Base-by-base conservation (phyloP, 805 yeast genomes). In the Jamesozyma rosinii region DNA sequence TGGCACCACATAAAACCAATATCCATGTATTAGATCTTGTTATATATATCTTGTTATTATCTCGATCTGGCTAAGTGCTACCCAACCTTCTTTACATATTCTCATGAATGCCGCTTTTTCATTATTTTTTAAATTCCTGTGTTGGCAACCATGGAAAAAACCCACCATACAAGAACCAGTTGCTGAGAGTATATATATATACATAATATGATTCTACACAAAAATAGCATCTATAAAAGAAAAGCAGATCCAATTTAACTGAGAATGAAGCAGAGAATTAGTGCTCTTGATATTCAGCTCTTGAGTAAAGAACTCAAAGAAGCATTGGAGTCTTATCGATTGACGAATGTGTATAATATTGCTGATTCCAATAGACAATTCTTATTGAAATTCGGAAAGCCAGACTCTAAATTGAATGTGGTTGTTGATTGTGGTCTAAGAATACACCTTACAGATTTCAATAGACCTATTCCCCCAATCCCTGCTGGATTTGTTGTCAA, bases 401-500 rank as follows among this genome's bases (percentile, higher is more conserved):
- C 95, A 0, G 94, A 87, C 53, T 80, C 88, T 4, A 90, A 87
- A 62, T 72, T 78, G 46, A 76, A 73, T 36, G 63, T 89, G 21
- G 78, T 89, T 4, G 69, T 89, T 6, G 97, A 90, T 55, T 85
- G 90, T 42, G 98, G 98, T 0, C 79, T 83, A 60, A 77, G 87
- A 49, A 64, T 83, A 22, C 90, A 89, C 60, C 53, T 78, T 42
- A 84, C 97, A 0, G 83, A 80, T 18, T 90, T 77, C 55, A 85
- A 84, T 38, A 74, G 96, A 54, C 83, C 87, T 4, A 78, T 84
- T 0, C 81, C 89, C 9, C 84, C 79, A 18, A 71, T 80, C 11
- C 97, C 97, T 0, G 79, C 95, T 4, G 81, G 81, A 35, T 90
- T 90, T 63, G 95, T 84, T 8, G 72, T 83, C 21, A 90, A 90